Evolutionary conservation across 441 rosid species (phyloP), one percentile per base, ranked within the genome.

Genomic region (Corymbia citriodora): DNA sequence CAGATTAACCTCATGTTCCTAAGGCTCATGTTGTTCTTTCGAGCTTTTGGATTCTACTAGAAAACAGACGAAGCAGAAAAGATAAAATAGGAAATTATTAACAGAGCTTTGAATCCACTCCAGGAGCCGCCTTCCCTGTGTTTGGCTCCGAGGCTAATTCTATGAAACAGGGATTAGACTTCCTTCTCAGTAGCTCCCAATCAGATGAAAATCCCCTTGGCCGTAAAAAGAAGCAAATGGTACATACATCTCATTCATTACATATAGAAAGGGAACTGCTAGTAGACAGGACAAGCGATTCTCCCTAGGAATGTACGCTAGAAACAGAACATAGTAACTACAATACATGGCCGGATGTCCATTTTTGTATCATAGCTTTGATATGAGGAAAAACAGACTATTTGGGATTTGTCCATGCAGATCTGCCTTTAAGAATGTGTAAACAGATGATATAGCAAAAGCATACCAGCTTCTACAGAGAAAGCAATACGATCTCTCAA

Each of bases 401-500:
- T 87, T 57, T 57, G 50, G 31, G 40, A 70, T 86, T 50, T 36
- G 21, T 52, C 48, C 90, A 88, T 11, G 21, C 33, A 55, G 52
- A 65, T 88, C 40, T 49, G 55, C 23, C 52, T 18, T 11, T 27
- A 68, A 88, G 36, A 18, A 11, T 27, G 85, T 12, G 57, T 53
- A 52, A 27, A 48, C 52, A 55, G 45, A 36, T 65, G 82, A 55
- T 48, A n/a, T 68, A 55, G 61, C 90, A 53, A 48, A 68, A 65
- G 12, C 55, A 50, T 25, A 90, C 91, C 91, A 55, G 91, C 90
- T 88, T 90, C 90, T 33, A 85, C 70, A 53, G 91, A 91, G 59
- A 93, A 93, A 82, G 99, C 92, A 92, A 98, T 98, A 70, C 99
- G 97, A 91, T 98, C 99, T 93, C 96, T 96, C 92, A 98, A 93